These are phyloP conservation scores for Phytophthora palmivora DNA, from an alignment of 352 stramenopile genomes.

Conservation along the genomic window DNA sequence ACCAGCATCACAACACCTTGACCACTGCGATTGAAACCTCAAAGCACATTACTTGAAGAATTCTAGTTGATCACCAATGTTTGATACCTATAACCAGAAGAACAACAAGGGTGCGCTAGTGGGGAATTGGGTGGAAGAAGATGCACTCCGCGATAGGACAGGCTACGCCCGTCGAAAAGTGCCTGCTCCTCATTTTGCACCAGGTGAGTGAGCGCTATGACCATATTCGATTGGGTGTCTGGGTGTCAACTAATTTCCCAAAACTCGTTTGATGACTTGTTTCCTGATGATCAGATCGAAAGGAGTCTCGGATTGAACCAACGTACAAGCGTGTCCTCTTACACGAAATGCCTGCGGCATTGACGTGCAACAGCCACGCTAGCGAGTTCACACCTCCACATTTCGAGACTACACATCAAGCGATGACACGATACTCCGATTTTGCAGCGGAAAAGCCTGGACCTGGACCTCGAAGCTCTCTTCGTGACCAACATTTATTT, in stretches of 20 bases:
- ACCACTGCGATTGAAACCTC: constrained; percentile 8
- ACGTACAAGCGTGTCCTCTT: constrained; percentile 65
- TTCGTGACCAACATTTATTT: constrained; percentile 50
- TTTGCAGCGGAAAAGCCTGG: constrained; percentile 38
- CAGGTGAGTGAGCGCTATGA: constrained; percentile 28
- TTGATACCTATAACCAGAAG: constrained; percentile 83
- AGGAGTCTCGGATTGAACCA: constrained; percentile 47
- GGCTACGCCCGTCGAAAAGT: constrained; percentile 69
- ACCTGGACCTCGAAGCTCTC: constrained; percentile 48
- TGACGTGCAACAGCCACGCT: constrained; percentile 41
- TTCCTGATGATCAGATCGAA: constrained; percentile 37
- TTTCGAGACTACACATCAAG: constrained; percentile 71
- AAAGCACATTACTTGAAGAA: neutral
- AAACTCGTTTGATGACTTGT: neutral
- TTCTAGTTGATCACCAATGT: constrained; percentile 39
- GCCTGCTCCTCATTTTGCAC: constrained; percentile 37
- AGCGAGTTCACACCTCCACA: constrained; percentile 28
- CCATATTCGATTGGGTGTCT: neutral
- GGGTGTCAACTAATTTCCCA: neutral
- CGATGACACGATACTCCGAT: constrained; percentile 55
- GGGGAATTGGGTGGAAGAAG: constrained; percentile 88
- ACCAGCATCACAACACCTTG: constrained; percentile 15
- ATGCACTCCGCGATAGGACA: constrained; percentile 65
- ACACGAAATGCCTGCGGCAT: constrained; percentile 34
- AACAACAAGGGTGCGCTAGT: constrained; percentile 78